Evolutionary conservation across 2,329 filamentous ascomycete species (phyloP).

Genomic region (Exophiala spinifera): DNA sequence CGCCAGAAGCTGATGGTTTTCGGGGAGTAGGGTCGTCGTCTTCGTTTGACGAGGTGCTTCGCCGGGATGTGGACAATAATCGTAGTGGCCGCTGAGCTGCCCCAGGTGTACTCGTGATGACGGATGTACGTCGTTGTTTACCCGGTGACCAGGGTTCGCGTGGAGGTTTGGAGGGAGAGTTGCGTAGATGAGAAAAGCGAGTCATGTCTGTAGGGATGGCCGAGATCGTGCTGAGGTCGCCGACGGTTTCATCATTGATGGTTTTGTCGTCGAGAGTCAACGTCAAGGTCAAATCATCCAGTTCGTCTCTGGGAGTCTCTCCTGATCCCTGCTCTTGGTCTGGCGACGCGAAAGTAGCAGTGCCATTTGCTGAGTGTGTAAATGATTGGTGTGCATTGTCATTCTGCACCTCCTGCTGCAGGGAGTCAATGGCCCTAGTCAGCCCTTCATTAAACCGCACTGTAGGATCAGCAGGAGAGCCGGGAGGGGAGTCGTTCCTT

Average conservation of each 20-base stretch:
- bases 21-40: constrained; percentile 47
- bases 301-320: constrained; percentile 8
- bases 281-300: constrained; percentile 28
- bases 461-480: constrained; percentile 29
- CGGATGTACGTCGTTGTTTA: constrained; percentile 35
- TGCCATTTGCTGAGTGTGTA: constrained; percentile 15
- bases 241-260: constrained; percentile 37
- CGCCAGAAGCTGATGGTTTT: constrained; percentile 51
- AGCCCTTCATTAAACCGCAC: constrained; percentile 32
- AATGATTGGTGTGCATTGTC: constrained; percentile 29
- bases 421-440: constrained; percentile 25
- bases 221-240: constrained; percentile 77
- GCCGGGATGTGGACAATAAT: constrained; percentile 34
- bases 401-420: constrained; percentile 39
- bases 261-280: constrained; percentile 30
- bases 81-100: constrained; percentile 40
- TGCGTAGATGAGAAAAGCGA: constrained; percentile 70
- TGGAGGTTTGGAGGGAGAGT: constrained; percentile 56
- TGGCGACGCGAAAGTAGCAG: constrained; percentile 11
- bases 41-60: constrained; percentile 35
- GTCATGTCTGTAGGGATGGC: constrained; percentile 80
- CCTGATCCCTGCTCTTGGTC: constrained; percentile 11
- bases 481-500: constrained; percentile 24
- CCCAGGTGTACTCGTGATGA: constrained; percentile 47
- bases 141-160: constrained; percentile 42